phyloP scores from a whole-genome alignment of 352 stramenopile genomes.

The Lagenidium sp. region DNA sequence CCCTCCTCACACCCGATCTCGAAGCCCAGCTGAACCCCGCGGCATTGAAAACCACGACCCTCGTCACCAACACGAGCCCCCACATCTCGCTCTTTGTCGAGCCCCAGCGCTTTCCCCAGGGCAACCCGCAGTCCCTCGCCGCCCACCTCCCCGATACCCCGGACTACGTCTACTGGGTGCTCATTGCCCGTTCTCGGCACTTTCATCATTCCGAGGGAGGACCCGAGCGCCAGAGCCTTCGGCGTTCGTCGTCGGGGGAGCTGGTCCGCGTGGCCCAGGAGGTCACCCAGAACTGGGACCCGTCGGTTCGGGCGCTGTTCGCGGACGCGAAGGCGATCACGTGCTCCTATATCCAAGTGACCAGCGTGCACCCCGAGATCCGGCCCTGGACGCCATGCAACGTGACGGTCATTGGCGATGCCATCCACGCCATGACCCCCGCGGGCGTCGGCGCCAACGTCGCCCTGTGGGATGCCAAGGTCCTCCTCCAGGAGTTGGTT shows the following conservation, averaged over 20 bases:
- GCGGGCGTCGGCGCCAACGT: conserved; percentile 49
- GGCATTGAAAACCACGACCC: conserved; percentile 31
- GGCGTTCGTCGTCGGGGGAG: conserved; percentile 29
- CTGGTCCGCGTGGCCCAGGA: conserved; percentile 36
- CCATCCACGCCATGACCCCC: conserved; percentile 51
- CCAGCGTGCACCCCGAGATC: conserved; percentile 45
- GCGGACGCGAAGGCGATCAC: conserved; percentile 31
- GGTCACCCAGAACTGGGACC: conserved; percentile 42
- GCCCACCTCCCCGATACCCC: conserved; percentile 20
- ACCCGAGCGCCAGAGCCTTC: conserved; percentile 28
- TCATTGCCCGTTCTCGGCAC: conserved; percentile 31
- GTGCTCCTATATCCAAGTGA: conserved; percentile 53
- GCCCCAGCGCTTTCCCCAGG: conserved; percentile 22
- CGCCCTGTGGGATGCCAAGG: conserved; percentile 36
- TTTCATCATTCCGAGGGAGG: too few species aligned
- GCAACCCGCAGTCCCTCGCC: conserved; percentile 21
- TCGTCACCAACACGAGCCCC: conserved; percentile 29
- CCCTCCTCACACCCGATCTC: conserved; percentile 33
- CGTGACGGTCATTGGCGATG: conserved; percentile 51
- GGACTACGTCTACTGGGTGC: conserved; percentile 56
- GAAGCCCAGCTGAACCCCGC: conserved; percentile 28
- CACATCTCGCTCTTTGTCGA: conserved; percentile 56
- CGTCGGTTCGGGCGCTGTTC: conserved; percentile 29
- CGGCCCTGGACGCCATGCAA: conserved; percentile 25
- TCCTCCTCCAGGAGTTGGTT: conserved; percentile 34